Evolutionary conservation across 495 filamentous ascomycete genomes (phyloP).

Genomic region (Penicillium bovifimosum): DNA sequence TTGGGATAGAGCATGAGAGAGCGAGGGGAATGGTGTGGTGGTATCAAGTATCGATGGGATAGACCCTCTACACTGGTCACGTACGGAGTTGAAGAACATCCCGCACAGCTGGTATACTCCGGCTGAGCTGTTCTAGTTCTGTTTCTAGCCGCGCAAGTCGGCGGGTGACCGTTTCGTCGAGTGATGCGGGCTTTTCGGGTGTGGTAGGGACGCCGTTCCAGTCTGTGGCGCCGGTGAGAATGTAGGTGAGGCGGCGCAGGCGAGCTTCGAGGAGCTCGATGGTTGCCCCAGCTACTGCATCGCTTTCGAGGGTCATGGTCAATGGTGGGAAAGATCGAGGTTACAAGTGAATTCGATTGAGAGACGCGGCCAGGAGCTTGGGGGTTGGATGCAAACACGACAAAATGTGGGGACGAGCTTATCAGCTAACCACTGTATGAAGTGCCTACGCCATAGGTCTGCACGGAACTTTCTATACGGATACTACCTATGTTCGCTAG

Average conservation of each 20-base stretch:
- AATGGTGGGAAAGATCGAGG: not conserved
- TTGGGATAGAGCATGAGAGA: not conserved
- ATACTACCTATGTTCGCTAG: too few relatives aligned
- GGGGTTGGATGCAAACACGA: conserved; percentile 20
- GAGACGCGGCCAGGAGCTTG: conserved; percentile 1
- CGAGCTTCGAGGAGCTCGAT: conserved; percentile 74
- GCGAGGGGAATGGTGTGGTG: not conserved
- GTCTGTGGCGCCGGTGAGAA: conserved; percentile 57
- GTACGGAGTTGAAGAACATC: conserved; percentile 48
- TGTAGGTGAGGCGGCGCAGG: conserved; percentile 66
- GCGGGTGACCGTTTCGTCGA: conserved; percentile 42
- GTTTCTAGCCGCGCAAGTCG: conserved; percentile 62
- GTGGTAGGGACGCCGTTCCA: conserved; percentile 38
- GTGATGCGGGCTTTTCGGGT: conserved; percentile 32
- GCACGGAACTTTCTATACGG: too few relatives aligned
- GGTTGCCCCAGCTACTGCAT: conserved; percentile 46
- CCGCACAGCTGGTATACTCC: conserved; percentile 40
- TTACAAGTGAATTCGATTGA: not conserved
- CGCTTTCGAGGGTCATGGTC: conserved; percentile 35
- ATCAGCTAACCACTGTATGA: not conserved
- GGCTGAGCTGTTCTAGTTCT: conserved; percentile 46
- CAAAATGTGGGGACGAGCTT: conserved; percentile 22
- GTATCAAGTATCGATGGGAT: not conserved
- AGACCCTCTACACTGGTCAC: conserved; percentile 4
- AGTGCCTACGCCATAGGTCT: too few relatives aligned